A percentile compares a stretch with the other conserved stretches of the same genome.
phyloP scores from a whole-genome alignment of 495 filamentous ascomycete genomes.

The Neurospora sp. region DNA sequence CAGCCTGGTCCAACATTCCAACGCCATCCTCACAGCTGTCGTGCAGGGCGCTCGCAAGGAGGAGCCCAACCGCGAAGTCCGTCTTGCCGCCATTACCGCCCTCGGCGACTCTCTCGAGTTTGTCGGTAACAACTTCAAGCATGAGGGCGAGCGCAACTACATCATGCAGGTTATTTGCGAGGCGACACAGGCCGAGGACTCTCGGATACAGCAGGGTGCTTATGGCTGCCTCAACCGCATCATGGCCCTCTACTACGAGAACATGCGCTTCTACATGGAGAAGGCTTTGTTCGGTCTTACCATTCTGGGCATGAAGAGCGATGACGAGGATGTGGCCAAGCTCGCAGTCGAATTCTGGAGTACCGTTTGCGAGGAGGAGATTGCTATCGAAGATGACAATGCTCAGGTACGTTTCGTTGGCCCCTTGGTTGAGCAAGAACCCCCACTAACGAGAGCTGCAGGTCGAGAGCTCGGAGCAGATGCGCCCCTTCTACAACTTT shows the following conservation, averaged over 20 bases:
- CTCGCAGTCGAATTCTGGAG: slow-evolving; percentile 99
- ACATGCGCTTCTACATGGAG: slow-evolving; percentile 99
- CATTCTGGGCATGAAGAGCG: slow-evolving; percentile 97
- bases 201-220: slow-evolving; percentile 83
- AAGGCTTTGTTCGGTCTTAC: slow-evolving; percentile 96
- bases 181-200: slow-evolving; percentile 85
- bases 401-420: slow-evolving; percentile 50
- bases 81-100: slow-evolving; percentile 82
- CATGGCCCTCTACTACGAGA: slow-evolving; percentile 96
- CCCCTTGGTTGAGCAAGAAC: neutral
- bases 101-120: slow-evolving; percentile 97
- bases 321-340: slow-evolving; percentile 96
- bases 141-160: slow-evolving; percentile 97
- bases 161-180: slow-evolving; percentile 99
- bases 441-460: slow-evolving; percentile 13
- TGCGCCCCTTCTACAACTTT: slow-evolving; percentile 88
- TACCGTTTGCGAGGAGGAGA: slow-evolving; percentile 97
- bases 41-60: slow-evolving; percentile 96
- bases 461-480: slow-evolving; percentile 63
- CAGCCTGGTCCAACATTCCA: slow-evolving; percentile 75
- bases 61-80: slow-evolving; percentile 81
- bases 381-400: slow-evolving; percentile 95
- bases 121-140: slow-evolving; percentile 94
- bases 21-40: slow-evolving; percentile 94
- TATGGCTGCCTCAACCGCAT: slow-evolving; percentile 97